A percentile compares a stretch with the other conserved stretches of the same genome.
These are phyloP conservation scores for Coelastrella sp. DNA, from an alignment of 139 green algal species.

Conservation along the genomic window DNA sequence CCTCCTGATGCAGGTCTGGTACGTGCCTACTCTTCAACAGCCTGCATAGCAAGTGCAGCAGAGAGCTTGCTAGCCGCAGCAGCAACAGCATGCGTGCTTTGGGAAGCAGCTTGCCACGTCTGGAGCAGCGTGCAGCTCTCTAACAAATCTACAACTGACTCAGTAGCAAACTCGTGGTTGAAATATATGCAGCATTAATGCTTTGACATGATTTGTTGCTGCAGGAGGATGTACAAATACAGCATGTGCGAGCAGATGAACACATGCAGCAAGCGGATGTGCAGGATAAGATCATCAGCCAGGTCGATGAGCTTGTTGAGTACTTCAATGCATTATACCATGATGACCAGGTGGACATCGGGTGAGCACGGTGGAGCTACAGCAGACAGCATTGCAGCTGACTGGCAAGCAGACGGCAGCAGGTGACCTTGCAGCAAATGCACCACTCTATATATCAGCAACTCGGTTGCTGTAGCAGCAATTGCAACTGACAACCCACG, in stretches of 20 bases:
- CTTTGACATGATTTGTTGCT: not conserved
- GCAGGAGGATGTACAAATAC: conserved; percentile 39
- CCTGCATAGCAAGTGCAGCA: too few relatives aligned
- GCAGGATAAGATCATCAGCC: conserved; percentile 31
- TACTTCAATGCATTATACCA: conserved; percentile 59
- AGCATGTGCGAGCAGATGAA: conserved; percentile 24
- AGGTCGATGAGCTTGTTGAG: conserved; percentile 55
- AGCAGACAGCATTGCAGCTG: not conserved
- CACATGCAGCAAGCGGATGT: conserved; percentile 11
- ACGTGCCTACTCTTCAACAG: not conserved
- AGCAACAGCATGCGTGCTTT: too few relatives aligned
- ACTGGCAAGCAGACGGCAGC: not conserved
- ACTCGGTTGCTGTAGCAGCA: not conserved
- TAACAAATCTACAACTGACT: not conserved
- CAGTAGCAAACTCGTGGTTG: not conserved
- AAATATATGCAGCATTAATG: too few relatives aligned
- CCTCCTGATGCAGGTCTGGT: not conserved
- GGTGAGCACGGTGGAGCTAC: not conserved
- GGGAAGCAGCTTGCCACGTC: too few relatives aligned
- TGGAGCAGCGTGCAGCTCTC: too few relatives aligned
- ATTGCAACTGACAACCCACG: too few relatives aligned
- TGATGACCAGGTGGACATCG: conserved; percentile 56
- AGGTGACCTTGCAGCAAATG: not conserved
- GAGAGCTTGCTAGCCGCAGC: too few relatives aligned
- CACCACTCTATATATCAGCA: not conserved